Evolutionary conservation across 2,329 filamentous ascomycete genomes (phyloP).

Genomic region (Penicillium sp.): DNA sequence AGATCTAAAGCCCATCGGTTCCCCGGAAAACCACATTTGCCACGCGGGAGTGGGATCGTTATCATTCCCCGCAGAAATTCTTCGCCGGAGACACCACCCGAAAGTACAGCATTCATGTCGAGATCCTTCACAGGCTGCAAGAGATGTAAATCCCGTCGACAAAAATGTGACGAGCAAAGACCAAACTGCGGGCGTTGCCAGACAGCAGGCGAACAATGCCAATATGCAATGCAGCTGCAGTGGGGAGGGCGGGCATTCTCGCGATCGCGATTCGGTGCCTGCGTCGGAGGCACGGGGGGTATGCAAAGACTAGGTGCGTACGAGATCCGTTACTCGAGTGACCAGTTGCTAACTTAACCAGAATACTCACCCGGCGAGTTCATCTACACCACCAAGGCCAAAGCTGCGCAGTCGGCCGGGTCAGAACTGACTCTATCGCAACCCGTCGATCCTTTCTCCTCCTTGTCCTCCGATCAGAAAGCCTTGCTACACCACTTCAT

Average conservation of each 20-base stretch:
- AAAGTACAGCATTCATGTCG: constrained; percentile 33
- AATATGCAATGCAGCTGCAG: constrained; percentile 46
- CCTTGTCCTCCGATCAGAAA: constrained; percentile 38
- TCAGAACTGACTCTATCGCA: constrained; percentile 28
- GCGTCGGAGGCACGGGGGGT: constrained; percentile 31
- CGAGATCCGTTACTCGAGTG: neutral
- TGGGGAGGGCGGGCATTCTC: constrained; percentile 47
- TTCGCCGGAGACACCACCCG: constrained; percentile 10
- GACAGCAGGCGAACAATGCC: constrained; percentile 39
- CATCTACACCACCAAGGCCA: constrained; percentile 38
- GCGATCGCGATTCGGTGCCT: constrained; percentile 41
- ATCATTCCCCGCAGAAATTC: constrained; percentile 25
- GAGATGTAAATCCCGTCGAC: constrained; percentile 47
- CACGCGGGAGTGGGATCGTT: constrained; percentile 20
- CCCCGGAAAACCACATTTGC: constrained; percentile 11
- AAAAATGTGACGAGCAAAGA: constrained; percentile 49
- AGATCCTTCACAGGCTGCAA: constrained; percentile 48
- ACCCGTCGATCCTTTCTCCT: constrained; percentile 40
- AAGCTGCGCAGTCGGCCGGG: constrained; percentile 14
- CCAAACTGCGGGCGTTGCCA: constrained; percentile 45
- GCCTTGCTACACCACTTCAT: constrained; percentile 45
- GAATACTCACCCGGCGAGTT: constrained; percentile 45
- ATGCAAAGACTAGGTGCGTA: constrained; percentile 40
- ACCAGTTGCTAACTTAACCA: constrained; percentile 10
- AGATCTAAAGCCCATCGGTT: no score